Evolutionary conservation across 208 protist species (phyloP).

Genomic region (Jaenimonas drosophilae): DNA sequence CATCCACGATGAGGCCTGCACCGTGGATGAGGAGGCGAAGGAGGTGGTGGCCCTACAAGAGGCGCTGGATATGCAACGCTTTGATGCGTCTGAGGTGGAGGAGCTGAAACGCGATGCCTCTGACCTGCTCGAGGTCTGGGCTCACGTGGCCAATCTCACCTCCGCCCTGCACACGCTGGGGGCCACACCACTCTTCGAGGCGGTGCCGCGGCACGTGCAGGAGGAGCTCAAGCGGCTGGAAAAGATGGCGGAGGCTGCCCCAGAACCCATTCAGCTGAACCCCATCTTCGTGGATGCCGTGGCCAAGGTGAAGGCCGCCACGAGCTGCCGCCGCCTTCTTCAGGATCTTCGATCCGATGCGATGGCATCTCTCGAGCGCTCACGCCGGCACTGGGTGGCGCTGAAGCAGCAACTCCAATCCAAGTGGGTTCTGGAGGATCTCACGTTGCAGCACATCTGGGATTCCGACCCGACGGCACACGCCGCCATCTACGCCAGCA

Average conservation of each 20-base stretch:
- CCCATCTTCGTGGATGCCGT: constrained; percentile 36
- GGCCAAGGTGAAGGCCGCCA: constrained; percentile 20
- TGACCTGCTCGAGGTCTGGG: constrained; percentile 90
- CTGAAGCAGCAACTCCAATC: constrained; percentile 89
- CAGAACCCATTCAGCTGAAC: constrained; percentile 44
- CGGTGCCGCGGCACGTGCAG: constrained; percentile 85
- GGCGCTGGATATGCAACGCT: constrained; percentile 38
- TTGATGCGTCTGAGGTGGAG: constrained; percentile 44
- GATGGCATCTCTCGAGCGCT: constrained; percentile 79
- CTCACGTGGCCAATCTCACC: constrained; percentile 67
- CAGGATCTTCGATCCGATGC: constrained; percentile 91
- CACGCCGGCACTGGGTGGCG: constrained; percentile 60
- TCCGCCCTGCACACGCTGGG: constrained; percentile 69
- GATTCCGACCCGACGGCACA: constrained; percentile 84
- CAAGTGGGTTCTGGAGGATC: constrained; percentile 69
- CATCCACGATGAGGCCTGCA: constrained; percentile 56
- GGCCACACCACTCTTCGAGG: constrained; percentile 89
- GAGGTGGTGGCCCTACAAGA: constrained; percentile 77
- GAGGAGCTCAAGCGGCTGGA: constrained; percentile 66
- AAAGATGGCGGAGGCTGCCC: constrained; percentile 39
- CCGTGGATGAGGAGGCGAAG: constrained; percentile 52
- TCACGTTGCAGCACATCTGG: constrained; percentile 89
- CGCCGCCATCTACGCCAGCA: constrained; percentile 89
- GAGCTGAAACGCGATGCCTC: constrained; percentile 71
- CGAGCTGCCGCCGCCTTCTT: constrained; percentile 67